Evolutionary conservation across 768 basidiomycete genomes (phyloP), one percentile per base, ranked within the genome.

Genomic region (Pleurotus citrinopileatus): DNA sequence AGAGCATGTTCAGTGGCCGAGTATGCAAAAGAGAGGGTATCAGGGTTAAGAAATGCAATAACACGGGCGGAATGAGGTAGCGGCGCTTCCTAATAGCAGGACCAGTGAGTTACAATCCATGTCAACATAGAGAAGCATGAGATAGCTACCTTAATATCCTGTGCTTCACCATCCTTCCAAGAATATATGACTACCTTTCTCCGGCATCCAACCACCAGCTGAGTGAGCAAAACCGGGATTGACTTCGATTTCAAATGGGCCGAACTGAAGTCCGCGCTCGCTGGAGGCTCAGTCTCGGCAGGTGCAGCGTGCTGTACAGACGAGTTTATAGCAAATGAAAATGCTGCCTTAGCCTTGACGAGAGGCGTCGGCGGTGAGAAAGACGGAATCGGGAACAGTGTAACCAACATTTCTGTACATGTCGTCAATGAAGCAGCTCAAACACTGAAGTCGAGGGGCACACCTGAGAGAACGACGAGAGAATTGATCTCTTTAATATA

Each of bases 1-100:
- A 94, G 69, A 0, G 85, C 88, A 65, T 87, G 83, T 58, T 90
- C 89, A 0, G 87, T 82, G 0, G 82, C 76, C n/a, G 89, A 82
- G 66, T 94, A 94, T 0, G 88, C 91, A 58, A 94, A 83, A 59
- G 88, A 87, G 7, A 81, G 74, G 1, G 74, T 74, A 22, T 83
- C 76, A 4, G 79, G 61, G 56, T 83, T 73, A 46, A 92, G 68
- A 65, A 98, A 95, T 2, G 85, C 75, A 46, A 97, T 85, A 0
- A 80, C 76, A 36, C 97, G 82, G n/a, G 97, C 87, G 7, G 94
- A 94, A 65, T 98, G 96, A 10, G 95, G 90, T 3, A 98, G 75
- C 0, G 75, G 62, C 2, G 84, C 73, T 79, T 98, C 96, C 90
- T 95, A 55, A n/a, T n/a, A n/a, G n/a, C n/a, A n/a, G n/a, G n/a